phyloP scores from a whole-genome alignment of 257 asterid genomes.

The Solanum dulcamara region DNA sequence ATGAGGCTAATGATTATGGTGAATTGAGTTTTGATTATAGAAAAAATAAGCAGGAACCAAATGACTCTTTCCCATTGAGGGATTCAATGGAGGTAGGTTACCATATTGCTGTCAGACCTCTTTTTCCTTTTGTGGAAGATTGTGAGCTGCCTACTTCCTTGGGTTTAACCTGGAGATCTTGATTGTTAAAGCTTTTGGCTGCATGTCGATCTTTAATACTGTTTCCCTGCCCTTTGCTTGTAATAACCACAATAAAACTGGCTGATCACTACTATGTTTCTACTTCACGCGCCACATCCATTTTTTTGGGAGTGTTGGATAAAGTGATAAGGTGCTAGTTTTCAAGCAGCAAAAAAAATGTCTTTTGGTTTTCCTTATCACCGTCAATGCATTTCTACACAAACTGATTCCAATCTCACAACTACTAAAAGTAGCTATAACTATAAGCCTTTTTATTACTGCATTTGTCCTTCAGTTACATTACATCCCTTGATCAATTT shows the following conservation, averaged over 20 bases:
- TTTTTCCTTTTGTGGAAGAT: background rate
- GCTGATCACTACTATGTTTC: background rate
- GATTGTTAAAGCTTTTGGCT: background rate
- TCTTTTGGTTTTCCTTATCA: background rate
- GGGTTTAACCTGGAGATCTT: background rate
- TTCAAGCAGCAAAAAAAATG: background rate
- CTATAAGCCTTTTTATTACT: background rate
- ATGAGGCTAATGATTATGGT: slow-evolving; percentile 43
- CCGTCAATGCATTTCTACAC: background rate
- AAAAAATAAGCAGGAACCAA: slow-evolving; percentile 43
- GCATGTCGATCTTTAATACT: background rate
- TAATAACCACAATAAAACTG: background rate
- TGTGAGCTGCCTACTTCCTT: background rate
- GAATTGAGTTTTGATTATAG: slow-evolving; percentile 71
- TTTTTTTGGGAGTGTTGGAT: background rate
- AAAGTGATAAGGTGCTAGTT: background rate
- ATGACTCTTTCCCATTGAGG: slow-evolving; percentile 29
- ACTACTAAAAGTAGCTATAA: background rate
- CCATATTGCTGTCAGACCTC: background rate
- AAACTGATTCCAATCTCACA: background rate
- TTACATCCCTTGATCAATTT: background rate
- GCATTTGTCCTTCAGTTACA: background rate
- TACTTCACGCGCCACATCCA: background rate
- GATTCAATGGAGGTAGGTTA: slow-evolving; percentile 60
- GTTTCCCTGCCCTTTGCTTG: background rate